These are phyloP conservation scores for Sugiyamaella grinbergsii DNA, from an alignment of 1,139 yeast species.

Conservation along the genomic window DNA sequence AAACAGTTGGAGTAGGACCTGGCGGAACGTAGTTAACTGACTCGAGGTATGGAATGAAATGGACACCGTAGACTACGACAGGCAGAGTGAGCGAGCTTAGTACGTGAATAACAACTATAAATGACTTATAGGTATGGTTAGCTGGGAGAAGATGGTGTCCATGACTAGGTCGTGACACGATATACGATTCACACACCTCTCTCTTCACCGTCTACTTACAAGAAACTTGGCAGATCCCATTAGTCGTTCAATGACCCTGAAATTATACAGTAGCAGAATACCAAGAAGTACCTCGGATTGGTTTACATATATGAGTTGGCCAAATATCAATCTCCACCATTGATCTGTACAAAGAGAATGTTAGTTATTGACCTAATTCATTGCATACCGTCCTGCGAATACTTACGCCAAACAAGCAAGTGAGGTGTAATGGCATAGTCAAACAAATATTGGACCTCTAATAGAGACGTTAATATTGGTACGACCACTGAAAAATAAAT, in stretches of 20 bases:
- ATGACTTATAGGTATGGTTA: too few relatives aligned
- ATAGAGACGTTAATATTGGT: conserved; percentile 58
- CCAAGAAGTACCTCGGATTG: conserved; percentile 66
- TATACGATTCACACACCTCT: too few relatives aligned
- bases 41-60: conserved; percentile 34
- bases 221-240: conserved; percentile 63
- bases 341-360: conserved; percentile 44
- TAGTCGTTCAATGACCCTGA: conserved; percentile 64
- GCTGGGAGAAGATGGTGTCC: too few relatives aligned
- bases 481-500: conserved; percentile 48
- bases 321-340: conserved; percentile 63
- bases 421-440: conserved; percentile 60
- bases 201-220: conserved; percentile 11
- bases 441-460: conserved; percentile 58
- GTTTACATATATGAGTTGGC: conserved; percentile 60
- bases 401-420: conserved; percentile 52
- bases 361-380: not conserved
- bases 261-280: conserved; percentile 56
- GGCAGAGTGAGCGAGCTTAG: conserved; percentile 41
- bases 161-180: too few relatives aligned
- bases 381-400: not conserved
- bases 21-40: conserved; percentile 44
- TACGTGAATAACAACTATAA: conserved; percentile 38
- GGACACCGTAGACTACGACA: conserved; percentile 45
- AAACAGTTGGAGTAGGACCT: conserved; percentile 66